Base-by-base conservation (phyloP, 192 early-diverging fungal genomes). In the Coemansia biformis region DNA sequence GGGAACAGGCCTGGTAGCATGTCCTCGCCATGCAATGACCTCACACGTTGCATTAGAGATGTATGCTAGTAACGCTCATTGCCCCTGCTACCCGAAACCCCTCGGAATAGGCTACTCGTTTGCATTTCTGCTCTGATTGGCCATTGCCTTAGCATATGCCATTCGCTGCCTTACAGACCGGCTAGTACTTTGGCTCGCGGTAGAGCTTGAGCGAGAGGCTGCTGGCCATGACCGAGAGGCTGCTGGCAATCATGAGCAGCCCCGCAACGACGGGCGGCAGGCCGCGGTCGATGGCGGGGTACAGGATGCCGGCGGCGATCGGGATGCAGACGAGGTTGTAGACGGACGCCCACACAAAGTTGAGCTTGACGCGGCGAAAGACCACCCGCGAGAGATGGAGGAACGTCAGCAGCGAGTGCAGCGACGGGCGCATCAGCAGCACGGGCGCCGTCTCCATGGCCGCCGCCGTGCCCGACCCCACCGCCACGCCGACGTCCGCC, bases 291-390 rank as follows among this genome's bases (percentile, higher is more conserved):
- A 69, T 63, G 14, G 78, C 63, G 1, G 86, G 80, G 15, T 84
- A 84, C 12, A 94, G 73, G 14, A 88, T 79, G 19, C 93, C 93
- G 0, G 90, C 89, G 1, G 93, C 91, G 42, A 97, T 79, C 2
- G 93, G 93, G 19, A 97, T 91, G 43, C 90, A 87, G 15, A 91
- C 48, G 2, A 78, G 40, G 41, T 98, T 98, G 55, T 92, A 98
- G 39, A 83, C 70, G 50, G 89, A 87, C 6, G 93, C 91, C 87
- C 89, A 93, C 6, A 78, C 34, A 76, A 97, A 89, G 67, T 97
- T 97, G 38, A 90, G 66, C 45, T 81, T 78, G 54, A 97, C 85
- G 5, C 91, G 77, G 16, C 78, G 71, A 33, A 93, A 84, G 1
- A 88, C 81, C 0, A 79, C 80, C n/a, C 74, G 75, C 12, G 90